phyloP scores from a whole-genome alignment of 176 grass and related monocot species.

The Oropetium thomaeum region DNA sequence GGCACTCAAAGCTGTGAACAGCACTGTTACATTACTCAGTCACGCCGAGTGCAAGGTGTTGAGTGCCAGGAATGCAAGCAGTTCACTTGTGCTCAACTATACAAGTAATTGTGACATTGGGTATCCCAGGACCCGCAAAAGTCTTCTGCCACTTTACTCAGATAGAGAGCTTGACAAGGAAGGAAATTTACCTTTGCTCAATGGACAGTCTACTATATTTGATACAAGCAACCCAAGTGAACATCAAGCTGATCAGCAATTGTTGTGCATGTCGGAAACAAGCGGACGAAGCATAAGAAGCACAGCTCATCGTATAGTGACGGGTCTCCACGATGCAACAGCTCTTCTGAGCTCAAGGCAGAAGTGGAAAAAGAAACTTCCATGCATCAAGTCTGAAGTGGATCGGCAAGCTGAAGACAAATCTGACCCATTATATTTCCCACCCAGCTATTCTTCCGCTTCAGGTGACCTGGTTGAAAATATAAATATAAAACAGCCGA shows the following conservation, averaged over 20 bases:
- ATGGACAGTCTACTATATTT: constrained; percentile 17
- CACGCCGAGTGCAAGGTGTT: constrained; percentile 14
- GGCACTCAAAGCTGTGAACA: constrained; percentile 66
- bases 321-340: constrained; percentile 38
- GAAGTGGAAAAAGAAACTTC: constrained; percentile 16
- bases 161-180: constrained; percentile 9
- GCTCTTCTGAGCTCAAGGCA: constrained; percentile 15
- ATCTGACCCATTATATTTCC: constrained; percentile 25
- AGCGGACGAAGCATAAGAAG: constrained; percentile 42
- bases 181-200: constrained; percentile 10
- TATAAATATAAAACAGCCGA: constrained; percentile 16
- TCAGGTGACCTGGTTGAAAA: constrained; percentile 20
- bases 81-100: constrained; percentile 7
- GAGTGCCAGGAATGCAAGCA: constrained; percentile 16
- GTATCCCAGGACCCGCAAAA: constrained; percentile 29
- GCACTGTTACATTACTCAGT: constrained; percentile 42
- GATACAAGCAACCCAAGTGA: constrained; percentile 11
- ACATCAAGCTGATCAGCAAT: neutral
- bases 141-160: constrained; percentile 49
- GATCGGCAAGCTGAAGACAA: constrained; percentile 15
- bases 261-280: constrained; percentile 2
- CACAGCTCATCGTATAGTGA: constrained; percentile 39
- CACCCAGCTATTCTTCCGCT: constrained; percentile 24
- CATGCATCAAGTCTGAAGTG: constrained; percentile 23
- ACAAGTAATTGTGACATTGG: constrained; percentile 2